These are phyloP conservation scores for Ogataea populi-albae DNA, from an alignment of 805 yeast genomes.

Conservation along the genomic window DNA sequence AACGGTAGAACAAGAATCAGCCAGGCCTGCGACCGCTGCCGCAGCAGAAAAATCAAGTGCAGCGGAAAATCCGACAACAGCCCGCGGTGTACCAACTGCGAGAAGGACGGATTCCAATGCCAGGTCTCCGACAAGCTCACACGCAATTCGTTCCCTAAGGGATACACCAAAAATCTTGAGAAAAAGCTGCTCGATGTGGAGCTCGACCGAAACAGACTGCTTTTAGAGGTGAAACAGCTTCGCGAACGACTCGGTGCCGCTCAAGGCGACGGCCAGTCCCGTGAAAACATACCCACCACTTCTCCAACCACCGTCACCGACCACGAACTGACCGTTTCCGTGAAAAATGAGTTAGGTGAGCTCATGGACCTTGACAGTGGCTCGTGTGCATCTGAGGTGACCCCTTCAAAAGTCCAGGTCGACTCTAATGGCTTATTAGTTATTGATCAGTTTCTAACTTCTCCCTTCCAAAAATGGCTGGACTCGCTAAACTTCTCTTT, in stretches of 20 bases:
- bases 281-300: background rate
- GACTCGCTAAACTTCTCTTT: conserved; percentile 25
- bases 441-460: conserved; percentile 29
- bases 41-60: conserved; percentile 74
- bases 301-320: background rate
- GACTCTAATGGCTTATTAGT: conserved; percentile 21
- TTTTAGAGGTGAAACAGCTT: conserved; percentile 33
- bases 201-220: conserved; percentile 45
- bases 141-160: conserved; percentile 76
- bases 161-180: conserved; percentile 75
- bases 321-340: background rate
- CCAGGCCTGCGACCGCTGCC: conserved; percentile 81
- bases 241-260: conserved; percentile 13
- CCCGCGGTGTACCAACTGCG: conserved; percentile 67
- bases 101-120: conserved; percentile 63
- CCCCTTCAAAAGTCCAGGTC: conserved; percentile 8
- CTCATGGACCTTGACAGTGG: background rate
- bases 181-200: conserved; percentile 58
- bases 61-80: conserved; percentile 52
- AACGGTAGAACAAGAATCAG: conserved; percentile 51
- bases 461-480: conserved; percentile 25
- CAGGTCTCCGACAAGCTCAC: conserved; percentile 70
- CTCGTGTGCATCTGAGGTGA: background rate
- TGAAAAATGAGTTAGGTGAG: conserved; percentile 1
- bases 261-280: background rate